Evolutionary conservation across 805 yeast genomes (phyloP), one percentile per base, ranked within the genome.

Genomic region (Barnettozyma botsteinii): DNA sequence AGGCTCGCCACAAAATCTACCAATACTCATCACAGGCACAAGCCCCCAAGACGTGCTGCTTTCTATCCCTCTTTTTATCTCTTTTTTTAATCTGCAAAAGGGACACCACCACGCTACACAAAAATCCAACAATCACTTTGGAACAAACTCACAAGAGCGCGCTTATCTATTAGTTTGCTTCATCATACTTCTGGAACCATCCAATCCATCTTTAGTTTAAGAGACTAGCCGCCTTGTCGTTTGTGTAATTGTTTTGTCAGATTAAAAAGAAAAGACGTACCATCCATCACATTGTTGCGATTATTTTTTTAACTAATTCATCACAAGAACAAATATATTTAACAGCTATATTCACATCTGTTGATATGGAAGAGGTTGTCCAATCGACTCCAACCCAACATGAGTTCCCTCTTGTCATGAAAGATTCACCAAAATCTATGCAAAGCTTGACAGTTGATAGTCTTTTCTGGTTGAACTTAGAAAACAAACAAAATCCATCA

Each of bases 401-500:
- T 13, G 30, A 34, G 9, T 20, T 34, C 17, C 28, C 33, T 10
- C 15, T 33, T 9, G 6, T 15, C 5, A 22, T 22, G 10, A 24
- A n/a, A 8, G 34, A 22, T 2, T 4, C 34, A 6, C 22, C 22
- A 18, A 24, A 26, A n/a, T 22, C 41, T 4, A 5, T 27, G 9
- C 30, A 33, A 25, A 31, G 31, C 20, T 37, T 46, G 8, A 37
- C 44, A 4, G 42, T 32, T 14, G 42, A 38, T 7, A 43, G 35
- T 15, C 28, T 46, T 4, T 37, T 40, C 15, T 34, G 46, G 33
- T 18, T 46, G 14, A 30, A 37, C 31, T 20, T 38, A 24, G 38
- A 44, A 10, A 21, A 37, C 5, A 35, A 19, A 24, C 17, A 29
- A 15, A 31, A 8, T 5, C 10, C 28, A 2, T 29, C 44, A 22